Conservation (phyloP, 2,329 filamentous ascomycete species). For the Colletotrichum eremochloae region DNA sequence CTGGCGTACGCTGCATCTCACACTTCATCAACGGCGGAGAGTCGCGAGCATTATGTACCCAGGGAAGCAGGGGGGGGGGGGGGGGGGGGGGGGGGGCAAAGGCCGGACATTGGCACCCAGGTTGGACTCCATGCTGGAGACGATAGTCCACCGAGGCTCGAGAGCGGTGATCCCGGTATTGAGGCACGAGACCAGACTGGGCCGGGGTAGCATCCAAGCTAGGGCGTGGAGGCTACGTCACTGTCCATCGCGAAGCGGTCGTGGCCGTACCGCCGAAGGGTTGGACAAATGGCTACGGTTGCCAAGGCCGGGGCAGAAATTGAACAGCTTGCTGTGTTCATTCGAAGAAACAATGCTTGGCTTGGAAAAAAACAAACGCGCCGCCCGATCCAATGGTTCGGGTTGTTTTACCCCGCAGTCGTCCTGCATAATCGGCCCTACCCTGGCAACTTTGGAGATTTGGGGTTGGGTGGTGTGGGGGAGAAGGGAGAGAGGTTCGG, state of each 20-base stretch:
- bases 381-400: slow-evolving; percentile 29
- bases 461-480: slow-evolving; percentile 37
- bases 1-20: slow-evolving; percentile 17
- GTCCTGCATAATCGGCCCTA: slow-evolving; percentile 36
- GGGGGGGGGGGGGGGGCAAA: slow-evolving; percentile 10
- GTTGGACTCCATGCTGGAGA: slow-evolving; percentile 26
- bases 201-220: slow-evolving; percentile 11
- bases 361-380: background rate
- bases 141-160: slow-evolving; percentile 31
- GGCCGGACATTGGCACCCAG: slow-evolving; percentile 22
- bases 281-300: background rate
- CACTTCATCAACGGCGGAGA: background rate
- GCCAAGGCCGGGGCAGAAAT: slow-evolving; percentile 7
- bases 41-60: slow-evolving; percentile 27
- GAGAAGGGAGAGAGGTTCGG: background rate
- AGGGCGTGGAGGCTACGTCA: slow-evolving; percentile 30
- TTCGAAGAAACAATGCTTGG: background rate
- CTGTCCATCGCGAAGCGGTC: background rate
- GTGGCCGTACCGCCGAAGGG: background rate
- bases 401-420: slow-evolving; percentile 31
- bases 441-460: slow-evolving; percentile 27
- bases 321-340: background rate
- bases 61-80: background rate
- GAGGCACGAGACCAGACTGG: slow-evolving; percentile 35
- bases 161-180: slow-evolving; percentile 13